Evolutionary conservation across 768 basidiomycete genomes (phyloP), one percentile per base, ranked within the genome.

Genomic region (Lentinula sp.): DNA sequence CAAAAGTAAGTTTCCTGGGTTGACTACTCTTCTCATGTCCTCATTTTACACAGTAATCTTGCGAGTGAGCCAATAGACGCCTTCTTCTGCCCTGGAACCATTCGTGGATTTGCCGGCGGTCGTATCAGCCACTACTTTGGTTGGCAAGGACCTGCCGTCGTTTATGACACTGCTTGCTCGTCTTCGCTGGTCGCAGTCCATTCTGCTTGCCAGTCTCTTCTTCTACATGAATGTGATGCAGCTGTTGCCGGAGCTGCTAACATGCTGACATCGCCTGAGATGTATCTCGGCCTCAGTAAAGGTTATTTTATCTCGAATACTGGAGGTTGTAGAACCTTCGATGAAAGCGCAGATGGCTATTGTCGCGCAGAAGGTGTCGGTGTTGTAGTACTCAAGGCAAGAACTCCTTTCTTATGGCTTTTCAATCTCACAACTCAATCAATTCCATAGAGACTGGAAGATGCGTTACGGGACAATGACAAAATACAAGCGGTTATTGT

Each of bases 381-480:
- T 9, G 59, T 52, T 51, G 49, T 60, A 39, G 49, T 60, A 32
- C 49, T 60, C 31, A 60, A 60, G 59, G 59, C 51, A 32, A 50
- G 28, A 37, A 21, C n/a, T 7, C n/a, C 10, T 45, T 16, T 15
- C 16, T 16, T 45, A 10, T 45, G 28, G 9, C 23, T 50, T 23
- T 16, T 15, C 9, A 11, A 35, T 51, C 46, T 60, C 34, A 32
- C 28, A 13, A 39, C 23, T 18, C 16, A 49, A 48, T 51, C 18
- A 16, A n/a, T 39, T 23, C 34, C 9, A 32, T 31, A 60, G 59
- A 35, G 59, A 51, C 34, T 60, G 31, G 59, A 60, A 34, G 59
- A 60, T 51, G 59, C 59, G 5, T 34, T 60, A 45, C 59, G 49
- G 7, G 59, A 60, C 48, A 60, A 60, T 5, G 59, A 60, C 59